A percentile compares a stretch with the other conserved stretches of the same genome.
phyloP scores from a whole-genome alignment of 352 stramenopile species.

The Phytophthora sp. region DNA sequence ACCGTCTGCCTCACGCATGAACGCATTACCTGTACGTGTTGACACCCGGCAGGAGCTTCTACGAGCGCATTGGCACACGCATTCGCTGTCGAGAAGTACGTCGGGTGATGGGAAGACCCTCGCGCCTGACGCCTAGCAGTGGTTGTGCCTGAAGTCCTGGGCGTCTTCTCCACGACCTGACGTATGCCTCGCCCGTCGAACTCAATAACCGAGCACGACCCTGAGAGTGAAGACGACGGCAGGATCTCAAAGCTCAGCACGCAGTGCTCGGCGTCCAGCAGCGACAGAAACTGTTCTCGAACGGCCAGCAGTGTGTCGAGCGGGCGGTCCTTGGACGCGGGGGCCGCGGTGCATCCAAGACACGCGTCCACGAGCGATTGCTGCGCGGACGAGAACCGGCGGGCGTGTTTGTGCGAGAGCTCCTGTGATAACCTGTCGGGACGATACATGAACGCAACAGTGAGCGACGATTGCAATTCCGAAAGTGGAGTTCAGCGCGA shows the following conservation, averaged over 20 bases:
- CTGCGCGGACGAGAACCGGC: constrained; percentile 59
- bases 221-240: not conserved
- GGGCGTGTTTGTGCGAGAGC: constrained; percentile 45
- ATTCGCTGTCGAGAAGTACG: constrained; percentile 40
- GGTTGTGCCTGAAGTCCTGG: constrained; percentile 22
- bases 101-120: constrained; percentile 15
- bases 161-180: constrained; percentile 37
- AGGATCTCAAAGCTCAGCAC: constrained; percentile 59
- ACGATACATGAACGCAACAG: not conserved
- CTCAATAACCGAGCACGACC: constrained; percentile 46
- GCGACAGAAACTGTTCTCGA: constrained; percentile 63
- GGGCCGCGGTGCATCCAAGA: not conserved
- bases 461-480: constrained; percentile 7
- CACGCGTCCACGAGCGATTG: constrained; percentile 54
- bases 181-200: constrained; percentile 64
- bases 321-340: constrained; percentile 1
- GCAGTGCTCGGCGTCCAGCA: constrained; percentile 69
- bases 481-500: constrained; percentile 3
- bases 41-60: constrained; percentile 33
- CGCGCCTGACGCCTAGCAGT: constrained; percentile 31
- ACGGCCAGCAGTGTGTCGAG: constrained; percentile 31
- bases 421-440: constrained; percentile 53
- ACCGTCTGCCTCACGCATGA: too few species aligned
- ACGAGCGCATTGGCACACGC: constrained; percentile 26
- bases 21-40: constrained; percentile 47